Base-by-base conservation (phyloP, 2,329 filamentous ascomycete species). In the Onygenales sp. region DNA sequence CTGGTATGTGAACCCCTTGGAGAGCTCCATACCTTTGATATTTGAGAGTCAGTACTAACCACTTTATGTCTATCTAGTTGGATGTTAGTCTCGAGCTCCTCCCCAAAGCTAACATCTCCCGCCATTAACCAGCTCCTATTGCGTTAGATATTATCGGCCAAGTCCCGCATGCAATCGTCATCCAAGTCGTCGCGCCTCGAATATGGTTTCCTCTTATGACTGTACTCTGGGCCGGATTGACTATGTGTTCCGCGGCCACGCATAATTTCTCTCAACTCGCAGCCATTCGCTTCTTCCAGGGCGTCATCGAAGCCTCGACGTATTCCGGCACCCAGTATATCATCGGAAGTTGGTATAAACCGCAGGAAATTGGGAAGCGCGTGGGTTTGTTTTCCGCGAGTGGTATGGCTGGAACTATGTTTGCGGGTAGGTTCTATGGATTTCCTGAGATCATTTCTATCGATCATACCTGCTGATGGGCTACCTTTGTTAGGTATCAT, bases 311-410 rank as follows among this genome's bases (percentile, higher is more conserved):
- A 53, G 51, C 59, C 2, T 65, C 59, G 41, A 63, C 61, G 9
- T 68, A 65, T 50, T 51, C 58, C 2, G 67, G 67, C 1, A 65
- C 61, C 5, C 66, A 68, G 35, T 69, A 65, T 48, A 64, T 72
- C 6, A 57, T 73, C 0, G 65, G 67, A 0, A 67, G 65, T 9
- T 74, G 70, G 71, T 74, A 73, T 47, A 72, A 66, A 0, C 65
- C 68, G 46, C 60, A 58, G n/a, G 67, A 69, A 54, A 58, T 69
- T 7, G 66, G 63, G 2, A 69, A 69, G 43, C 61, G 67, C 32
- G 63, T 59, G 21, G 63, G 61, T 0, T 62, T 69, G 10, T 69
- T 70, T 56, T 63, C 60, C 1, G 60, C 61, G 0, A 61, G 62
- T 2, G 64, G 65, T 3, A 55, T 66, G 10, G 63, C 63, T 0